phyloP scores from a whole-genome alignment of 2,329 filamentous ascomycete species.

The Biscogniauxia marginata region DNA sequence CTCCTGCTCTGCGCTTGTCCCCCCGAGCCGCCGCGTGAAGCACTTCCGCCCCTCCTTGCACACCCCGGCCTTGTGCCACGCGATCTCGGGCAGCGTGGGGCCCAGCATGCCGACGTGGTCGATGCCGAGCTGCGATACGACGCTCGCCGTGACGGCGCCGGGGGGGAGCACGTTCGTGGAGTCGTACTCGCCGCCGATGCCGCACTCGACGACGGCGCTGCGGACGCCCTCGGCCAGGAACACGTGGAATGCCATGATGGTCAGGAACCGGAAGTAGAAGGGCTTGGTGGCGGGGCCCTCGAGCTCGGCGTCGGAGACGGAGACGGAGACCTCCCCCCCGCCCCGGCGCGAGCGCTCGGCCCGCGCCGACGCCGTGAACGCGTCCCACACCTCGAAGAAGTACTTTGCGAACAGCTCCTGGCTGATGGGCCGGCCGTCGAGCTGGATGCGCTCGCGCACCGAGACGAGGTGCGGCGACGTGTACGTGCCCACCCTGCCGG shows the following conservation, averaged over 20 bases:
- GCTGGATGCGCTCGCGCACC: slow-evolving; percentile 80
- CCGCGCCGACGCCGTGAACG: slow-evolving; percentile 41
- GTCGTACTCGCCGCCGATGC: slow-evolving; percentile 91
- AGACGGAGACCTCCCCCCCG: slow-evolving; percentile 25
- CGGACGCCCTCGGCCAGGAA: slow-evolving; percentile 76
- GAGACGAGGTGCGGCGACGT: slow-evolving; percentile 84
- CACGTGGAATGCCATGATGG: slow-evolving; percentile 80
- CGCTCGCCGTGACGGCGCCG: slow-evolving; percentile 64
- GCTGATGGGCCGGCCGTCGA: slow-evolving; percentile 69
- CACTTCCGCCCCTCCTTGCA: slow-evolving; percentile 67
- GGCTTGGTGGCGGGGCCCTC: slow-evolving; percentile 68
- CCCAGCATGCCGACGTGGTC: slow-evolving; percentile 84
- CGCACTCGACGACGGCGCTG: slow-evolving; percentile 84
- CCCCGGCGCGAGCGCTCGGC: slow-evolving; percentile 13
- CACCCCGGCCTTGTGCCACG: slow-evolving; percentile 91
- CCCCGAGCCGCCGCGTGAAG: slow-evolving; percentile 59
- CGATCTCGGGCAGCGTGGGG: slow-evolving; percentile 72
- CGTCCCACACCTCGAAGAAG: slow-evolving; percentile 84
- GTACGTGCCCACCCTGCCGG: slow-evolving; percentile 66
- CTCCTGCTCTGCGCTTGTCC: slow-evolving; percentile 37
- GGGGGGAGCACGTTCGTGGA: slow-evolving; percentile 78
- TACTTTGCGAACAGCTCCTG: slow-evolving; percentile 69
- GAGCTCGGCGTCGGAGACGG: slow-evolving; percentile 41
- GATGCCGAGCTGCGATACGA: slow-evolving; percentile 78
- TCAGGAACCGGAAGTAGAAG: slow-evolving; percentile 89